Conservation (phyloP, 163 green algal species). For the Botryococcus braunii region DNA sequence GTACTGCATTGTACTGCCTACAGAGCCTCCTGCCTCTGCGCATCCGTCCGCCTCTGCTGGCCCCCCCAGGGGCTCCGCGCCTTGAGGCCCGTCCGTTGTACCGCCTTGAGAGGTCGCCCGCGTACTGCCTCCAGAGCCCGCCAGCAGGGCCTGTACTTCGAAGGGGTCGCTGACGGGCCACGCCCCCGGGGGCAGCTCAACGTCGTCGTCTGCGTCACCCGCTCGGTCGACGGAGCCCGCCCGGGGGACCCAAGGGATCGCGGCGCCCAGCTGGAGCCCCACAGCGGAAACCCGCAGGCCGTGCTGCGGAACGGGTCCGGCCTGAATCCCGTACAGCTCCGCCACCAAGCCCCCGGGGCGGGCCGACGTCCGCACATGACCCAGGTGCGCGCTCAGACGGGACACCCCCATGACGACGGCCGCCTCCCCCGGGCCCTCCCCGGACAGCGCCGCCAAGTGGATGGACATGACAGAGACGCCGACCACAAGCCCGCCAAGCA, state of each 20-base stretch:
- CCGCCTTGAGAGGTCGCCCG: no score
- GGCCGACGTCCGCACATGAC: conserved; percentile 1
- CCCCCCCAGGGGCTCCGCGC: no score
- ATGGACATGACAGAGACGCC: background rate
- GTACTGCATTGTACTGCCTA: no score
- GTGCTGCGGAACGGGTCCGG: background rate
- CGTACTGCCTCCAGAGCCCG: no score
- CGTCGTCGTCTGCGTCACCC: no score
- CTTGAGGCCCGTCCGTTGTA: no score
- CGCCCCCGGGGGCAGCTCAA: background rate
- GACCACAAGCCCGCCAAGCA: background rate
- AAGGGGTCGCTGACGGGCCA: background rate
- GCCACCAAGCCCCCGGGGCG: conserved; percentile 12
- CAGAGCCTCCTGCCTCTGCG: no score
- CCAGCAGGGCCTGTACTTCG: background rate
- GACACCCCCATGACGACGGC: background rate
- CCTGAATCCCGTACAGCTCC: conserved; percentile 8
- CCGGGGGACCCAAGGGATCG: background rate
- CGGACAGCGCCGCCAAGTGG: conserved; percentile 5
- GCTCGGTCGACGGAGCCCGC: no score
- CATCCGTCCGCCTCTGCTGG: no score
- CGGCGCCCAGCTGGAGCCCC: conserved; percentile 5
- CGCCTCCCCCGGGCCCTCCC: background rate
- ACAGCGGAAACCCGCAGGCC: conserved; percentile 9
- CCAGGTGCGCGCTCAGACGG: conserved; percentile 11